These are phyloP conservation scores for Tolypocladium album DNA, from an alignment of 2,329 filamentous ascomycete genomes.

Conservation along the genomic window DNA sequence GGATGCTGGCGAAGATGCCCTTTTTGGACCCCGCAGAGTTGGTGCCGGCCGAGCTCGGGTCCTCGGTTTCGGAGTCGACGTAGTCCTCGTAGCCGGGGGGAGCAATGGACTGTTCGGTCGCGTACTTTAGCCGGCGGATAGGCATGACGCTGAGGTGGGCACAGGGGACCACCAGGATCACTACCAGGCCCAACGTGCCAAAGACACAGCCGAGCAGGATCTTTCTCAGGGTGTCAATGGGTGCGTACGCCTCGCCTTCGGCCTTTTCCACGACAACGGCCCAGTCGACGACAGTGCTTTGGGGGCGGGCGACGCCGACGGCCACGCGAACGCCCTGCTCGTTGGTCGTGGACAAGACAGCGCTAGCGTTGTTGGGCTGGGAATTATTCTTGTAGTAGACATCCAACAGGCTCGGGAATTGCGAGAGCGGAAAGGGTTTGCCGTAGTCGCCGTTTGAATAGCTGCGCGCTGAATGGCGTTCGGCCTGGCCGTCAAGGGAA, in stretches of 20 bases:
- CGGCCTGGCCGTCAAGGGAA: slow-evolving; percentile 21
- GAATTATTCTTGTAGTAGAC: slow-evolving; percentile 43
- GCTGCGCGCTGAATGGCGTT: slow-evolving; percentile 32
- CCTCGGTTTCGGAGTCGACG: slow-evolving; percentile 33
- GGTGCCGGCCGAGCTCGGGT: slow-evolving; percentile 27
- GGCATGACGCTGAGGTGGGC: slow-evolving; percentile 75
- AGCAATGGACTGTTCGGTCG: slow-evolving; percentile 62
- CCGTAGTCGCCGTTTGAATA: slow-evolving; percentile 28
- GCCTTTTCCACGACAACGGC: slow-evolving; percentile 70
- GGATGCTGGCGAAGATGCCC: slow-evolving; percentile 26
- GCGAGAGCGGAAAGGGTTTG: slow-evolving; percentile 43
- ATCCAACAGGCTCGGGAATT: slow-evolving; percentile 52
- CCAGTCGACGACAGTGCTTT: slow-evolving; percentile 66
- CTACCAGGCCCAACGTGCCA: slow-evolving; percentile 62
- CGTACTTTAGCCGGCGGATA: slow-evolving; percentile 63
- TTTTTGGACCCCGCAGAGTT: slow-evolving; percentile 35
- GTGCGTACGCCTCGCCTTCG: slow-evolving; percentile 61
- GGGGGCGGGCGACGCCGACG: slow-evolving; percentile 67
- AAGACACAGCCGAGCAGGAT: slow-evolving; percentile 81
- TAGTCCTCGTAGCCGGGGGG: slow-evolving; percentile 50
- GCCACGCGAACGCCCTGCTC: slow-evolving; percentile 61
- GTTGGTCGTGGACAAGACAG: slow-evolving; percentile 57
- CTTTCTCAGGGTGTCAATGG: slow-evolving; percentile 64
- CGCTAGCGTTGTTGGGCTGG: slow-evolving; percentile 54
- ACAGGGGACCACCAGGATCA: slow-evolving; percentile 64